These are phyloP conservation scores for Aspergillus asperescens DNA, from an alignment of 495 filamentous ascomycete genomes.

Conservation along the genomic window DNA sequence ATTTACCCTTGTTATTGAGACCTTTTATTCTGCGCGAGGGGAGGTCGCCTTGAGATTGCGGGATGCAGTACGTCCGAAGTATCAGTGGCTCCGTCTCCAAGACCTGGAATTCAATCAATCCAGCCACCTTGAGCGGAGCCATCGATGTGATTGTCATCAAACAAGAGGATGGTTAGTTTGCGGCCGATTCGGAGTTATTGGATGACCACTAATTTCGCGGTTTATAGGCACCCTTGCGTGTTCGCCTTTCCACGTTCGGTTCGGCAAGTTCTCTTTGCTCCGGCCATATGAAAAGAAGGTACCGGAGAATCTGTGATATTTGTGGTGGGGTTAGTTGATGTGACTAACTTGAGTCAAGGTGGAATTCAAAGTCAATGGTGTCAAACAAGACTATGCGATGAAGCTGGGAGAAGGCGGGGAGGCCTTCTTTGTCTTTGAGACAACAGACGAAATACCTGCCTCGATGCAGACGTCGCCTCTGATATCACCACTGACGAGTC, in stretches of 20 bases:
- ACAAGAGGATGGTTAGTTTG: constrained; percentile 74
- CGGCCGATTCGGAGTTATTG: not conserved
- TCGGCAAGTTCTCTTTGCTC: constrained; percentile 95
- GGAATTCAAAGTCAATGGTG: constrained; percentile 91
- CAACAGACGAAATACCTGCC: constrained; percentile 77
- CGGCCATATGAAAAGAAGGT: constrained; percentile 98
- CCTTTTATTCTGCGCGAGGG: constrained; percentile 11
- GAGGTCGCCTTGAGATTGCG: constrained; percentile 22
- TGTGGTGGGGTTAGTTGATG: not conserved
- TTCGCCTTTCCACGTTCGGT: constrained; percentile 97
- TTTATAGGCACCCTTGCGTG: constrained; percentile 64
- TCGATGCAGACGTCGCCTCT: constrained; percentile 90
- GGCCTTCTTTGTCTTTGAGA: constrained; percentile 98
- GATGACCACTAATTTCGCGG: not conserved
- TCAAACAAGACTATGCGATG: constrained; percentile 92
- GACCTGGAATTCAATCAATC: constrained; percentile 99
- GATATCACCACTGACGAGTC: constrained; percentile 80
- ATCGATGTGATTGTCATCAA: constrained; percentile 99
- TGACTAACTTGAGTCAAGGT: constrained; percentile 47
- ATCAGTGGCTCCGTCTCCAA: constrained; percentile 94
- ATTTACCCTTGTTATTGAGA: not conserved
- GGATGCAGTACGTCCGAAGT: constrained; percentile 97
- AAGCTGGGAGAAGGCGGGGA: constrained; percentile 97
- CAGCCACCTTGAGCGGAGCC: constrained; percentile 90
- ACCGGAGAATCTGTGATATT: not conserved